phyloP scores from a whole-genome alignment of 768 basidiomycete genomes.

The Lactifluus volemus region DNA sequence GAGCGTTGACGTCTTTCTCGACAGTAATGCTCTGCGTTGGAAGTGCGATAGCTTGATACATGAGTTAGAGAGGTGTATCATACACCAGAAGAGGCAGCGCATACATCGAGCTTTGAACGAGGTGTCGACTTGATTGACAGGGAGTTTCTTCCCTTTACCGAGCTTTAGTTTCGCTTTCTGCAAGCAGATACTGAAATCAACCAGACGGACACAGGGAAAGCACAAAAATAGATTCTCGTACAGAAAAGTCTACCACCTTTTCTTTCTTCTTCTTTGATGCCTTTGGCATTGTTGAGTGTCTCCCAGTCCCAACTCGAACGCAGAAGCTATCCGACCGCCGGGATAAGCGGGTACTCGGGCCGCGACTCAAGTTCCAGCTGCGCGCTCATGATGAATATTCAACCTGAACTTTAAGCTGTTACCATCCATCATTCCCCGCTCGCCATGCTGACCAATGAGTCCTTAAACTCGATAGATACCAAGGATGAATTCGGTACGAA shows the following conservation, averaged over 20 bases:
- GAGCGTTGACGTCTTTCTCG: slow-evolving; percentile 46
- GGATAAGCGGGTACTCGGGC: background rate
- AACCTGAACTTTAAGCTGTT: background rate
- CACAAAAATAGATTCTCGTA: slow-evolving; percentile 25
- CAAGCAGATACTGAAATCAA: background rate
- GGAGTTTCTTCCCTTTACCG: slow-evolving; percentile 81
- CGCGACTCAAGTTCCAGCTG: background rate
- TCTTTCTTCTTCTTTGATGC: slow-evolving; percentile 80
- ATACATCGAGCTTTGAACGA: slow-evolving; percentile 91
- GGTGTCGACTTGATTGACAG: slow-evolving; percentile 86
- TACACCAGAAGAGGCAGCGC: background rate
- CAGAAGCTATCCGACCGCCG: no score
- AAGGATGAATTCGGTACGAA: background rate
- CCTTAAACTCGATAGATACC: background rate
- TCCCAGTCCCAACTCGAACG: no score
- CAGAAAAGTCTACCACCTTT: slow-evolving; percentile 81
- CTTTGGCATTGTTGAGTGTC: slow-evolving; percentile 57
- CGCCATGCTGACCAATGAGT: background rate
- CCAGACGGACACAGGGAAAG: background rate
- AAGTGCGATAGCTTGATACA: slow-evolving; percentile 67
- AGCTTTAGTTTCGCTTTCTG: slow-evolving; percentile 97
- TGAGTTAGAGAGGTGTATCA: background rate
- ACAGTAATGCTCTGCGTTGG: slow-evolving; percentile 72
- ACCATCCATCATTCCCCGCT: background rate
- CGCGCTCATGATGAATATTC: background rate